These are phyloP conservation scores for Poterioochromonas sp. DNA, from an alignment of 352 stramenopile genomes.

Conservation along the genomic window DNA sequence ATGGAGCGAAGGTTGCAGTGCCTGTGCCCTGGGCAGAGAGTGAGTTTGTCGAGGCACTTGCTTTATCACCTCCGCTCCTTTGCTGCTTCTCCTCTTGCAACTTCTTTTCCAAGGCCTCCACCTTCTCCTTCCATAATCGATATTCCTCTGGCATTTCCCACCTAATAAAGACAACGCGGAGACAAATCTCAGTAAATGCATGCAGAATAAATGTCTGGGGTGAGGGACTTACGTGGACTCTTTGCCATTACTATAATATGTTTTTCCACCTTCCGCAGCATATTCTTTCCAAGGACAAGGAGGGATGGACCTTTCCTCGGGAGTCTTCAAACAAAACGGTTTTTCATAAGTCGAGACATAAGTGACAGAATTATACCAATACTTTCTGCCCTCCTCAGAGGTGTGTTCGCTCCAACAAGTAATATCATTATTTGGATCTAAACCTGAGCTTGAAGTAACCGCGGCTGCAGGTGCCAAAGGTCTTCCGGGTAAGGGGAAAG, in stretches of 20 bases:
- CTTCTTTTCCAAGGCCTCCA: constrained; percentile 28
- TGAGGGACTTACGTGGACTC: background rate
- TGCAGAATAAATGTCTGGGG: too few relatives aligned
- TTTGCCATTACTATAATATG: constrained; percentile 22
- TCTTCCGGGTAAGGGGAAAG: background rate
- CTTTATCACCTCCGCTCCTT: background rate
- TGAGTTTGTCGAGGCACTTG: background rate
- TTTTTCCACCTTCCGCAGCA: background rate
- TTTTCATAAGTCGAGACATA: constrained; percentile 15
- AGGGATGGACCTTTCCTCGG: constrained; percentile 23
- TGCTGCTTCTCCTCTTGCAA: background rate
- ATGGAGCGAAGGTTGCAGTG: background rate
- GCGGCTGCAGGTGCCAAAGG: background rate
- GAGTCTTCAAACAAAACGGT: constrained; percentile 27
- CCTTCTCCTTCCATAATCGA: constrained; percentile 28
- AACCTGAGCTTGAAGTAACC: background rate
- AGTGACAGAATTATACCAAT: constrained; percentile 22
- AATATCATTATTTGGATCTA: constrained; percentile 19
- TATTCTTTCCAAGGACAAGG: constrained; percentile 31
- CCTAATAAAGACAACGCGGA: too few relatives aligned
- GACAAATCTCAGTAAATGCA: background rate
- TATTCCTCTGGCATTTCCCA: constrained; percentile 28
- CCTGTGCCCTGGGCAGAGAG: too few relatives aligned
- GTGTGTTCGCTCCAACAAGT: background rate
- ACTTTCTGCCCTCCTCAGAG: background rate